Conservation (phyloP, 2,329 filamentous ascomycete genomes). For the Anisogramma anomala region DNA sequence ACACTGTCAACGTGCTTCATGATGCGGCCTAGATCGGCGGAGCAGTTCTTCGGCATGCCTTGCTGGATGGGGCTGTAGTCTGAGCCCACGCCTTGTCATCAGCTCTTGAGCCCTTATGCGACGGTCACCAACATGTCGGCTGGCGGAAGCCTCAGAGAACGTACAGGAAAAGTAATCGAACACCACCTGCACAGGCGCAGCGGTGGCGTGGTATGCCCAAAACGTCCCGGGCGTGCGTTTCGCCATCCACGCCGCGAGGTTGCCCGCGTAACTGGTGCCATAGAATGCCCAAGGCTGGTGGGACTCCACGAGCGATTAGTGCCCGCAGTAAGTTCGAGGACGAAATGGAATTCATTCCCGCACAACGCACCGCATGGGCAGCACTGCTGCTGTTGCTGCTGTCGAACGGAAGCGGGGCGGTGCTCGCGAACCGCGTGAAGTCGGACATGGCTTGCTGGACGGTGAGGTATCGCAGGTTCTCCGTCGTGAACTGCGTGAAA, state of each 20-base stretch:
- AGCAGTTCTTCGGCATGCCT: not conserved
- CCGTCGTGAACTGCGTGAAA: conserved; percentile 33
- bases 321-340: not conserved
- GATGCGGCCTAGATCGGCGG: not conserved
- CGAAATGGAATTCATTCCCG: not conserved
- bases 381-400: conserved; percentile 21
- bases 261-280: conserved; percentile 40
- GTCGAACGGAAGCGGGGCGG: conserved; percentile 28
- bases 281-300: conserved; percentile 38
- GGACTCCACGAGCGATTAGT: not conserved
- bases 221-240: conserved; percentile 35
- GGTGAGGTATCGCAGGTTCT: conserved; percentile 35
- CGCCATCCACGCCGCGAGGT: conserved; percentile 36
- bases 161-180: conserved; percentile 26
- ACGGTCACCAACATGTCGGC: not conserved
- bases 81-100: too few relatives aligned
- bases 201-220: conserved; percentile 38
- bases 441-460: conserved; percentile 41
- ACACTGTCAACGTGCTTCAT: not conserved
- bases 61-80: conserved; percentile 33
- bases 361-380: conserved; percentile 23
- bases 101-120: too few relatives aligned
- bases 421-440: conserved; percentile 37
- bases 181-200: conserved; percentile 36
- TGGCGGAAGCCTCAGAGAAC: not conserved